phyloP scores from a whole-genome alignment of 495 filamentous ascomycete species.

The Chaetomidium leptoderma region DNA sequence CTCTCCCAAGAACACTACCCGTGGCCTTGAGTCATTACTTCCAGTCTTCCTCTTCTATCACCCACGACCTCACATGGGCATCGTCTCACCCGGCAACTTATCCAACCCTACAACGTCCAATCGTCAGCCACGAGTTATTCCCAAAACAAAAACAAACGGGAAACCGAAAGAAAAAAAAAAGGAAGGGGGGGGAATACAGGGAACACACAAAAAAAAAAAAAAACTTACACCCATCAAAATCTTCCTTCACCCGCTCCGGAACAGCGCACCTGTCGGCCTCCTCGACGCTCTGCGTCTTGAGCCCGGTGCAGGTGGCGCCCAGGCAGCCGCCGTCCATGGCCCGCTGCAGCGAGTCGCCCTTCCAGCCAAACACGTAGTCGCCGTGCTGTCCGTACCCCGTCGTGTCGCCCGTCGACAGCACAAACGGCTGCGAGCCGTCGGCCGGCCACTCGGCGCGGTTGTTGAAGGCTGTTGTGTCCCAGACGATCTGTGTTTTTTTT shows the following conservation, averaged over 20 bases:
- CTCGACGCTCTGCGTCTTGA: slow-evolving; percentile 31
- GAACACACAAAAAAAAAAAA: too few species aligned
- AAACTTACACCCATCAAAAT: slow-evolving; percentile 45
- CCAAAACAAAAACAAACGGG: not conserved
- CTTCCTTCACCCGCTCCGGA: slow-evolving; percentile 39
- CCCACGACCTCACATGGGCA: not conserved
- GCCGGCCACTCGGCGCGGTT: slow-evolving; percentile 38
- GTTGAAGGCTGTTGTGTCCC: slow-evolving; percentile 40
- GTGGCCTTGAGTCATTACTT: too few species aligned
- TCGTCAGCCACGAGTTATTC: not conserved
- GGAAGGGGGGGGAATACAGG: not conserved
- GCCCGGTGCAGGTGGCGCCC: slow-evolving; percentile 36
- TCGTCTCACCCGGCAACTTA: slow-evolving; percentile 2
- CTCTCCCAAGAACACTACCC: too few species aligned
- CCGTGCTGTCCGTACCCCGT: slow-evolving; percentile 41
- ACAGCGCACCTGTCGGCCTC: slow-evolving; percentile 32
- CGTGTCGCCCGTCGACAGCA: slow-evolving; percentile 40
- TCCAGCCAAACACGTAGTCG: slow-evolving; percentile 43
- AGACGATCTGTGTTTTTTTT: slow-evolving; percentile 34
- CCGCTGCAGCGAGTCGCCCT: slow-evolving; percentile 43
- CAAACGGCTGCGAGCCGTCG: slow-evolving; percentile 43
- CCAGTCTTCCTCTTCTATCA: not conserved
- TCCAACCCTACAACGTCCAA: not conserved
- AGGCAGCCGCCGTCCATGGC: slow-evolving; percentile 46
- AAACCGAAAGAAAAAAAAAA: not conserved